A percentile compares a stretch with the other conserved stretches of the same genome.
Evolutionary conservation across 1,139 yeast species (phyloP).

Genomic region (Yueomyces sp.): DNA sequence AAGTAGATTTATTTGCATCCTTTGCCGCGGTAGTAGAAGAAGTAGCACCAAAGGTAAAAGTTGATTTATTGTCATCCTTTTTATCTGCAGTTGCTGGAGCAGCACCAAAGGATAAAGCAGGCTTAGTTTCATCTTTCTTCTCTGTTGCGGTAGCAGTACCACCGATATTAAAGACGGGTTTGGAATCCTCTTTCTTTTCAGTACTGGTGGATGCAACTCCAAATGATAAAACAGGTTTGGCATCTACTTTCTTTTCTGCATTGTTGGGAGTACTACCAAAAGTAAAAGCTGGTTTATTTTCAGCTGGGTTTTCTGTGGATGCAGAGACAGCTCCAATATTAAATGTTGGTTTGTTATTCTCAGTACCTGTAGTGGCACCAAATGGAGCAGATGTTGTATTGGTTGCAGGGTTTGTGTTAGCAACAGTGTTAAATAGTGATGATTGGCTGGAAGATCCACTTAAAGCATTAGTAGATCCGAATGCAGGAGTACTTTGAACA

Average conservation of each 20-base stretch:
- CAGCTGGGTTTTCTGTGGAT: conserved; percentile 1
- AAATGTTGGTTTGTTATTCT: too few species aligned
- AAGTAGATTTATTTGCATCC: conserved; percentile 8
- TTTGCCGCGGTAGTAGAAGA: conserved; percentile 12
- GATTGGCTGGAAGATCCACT: too few species aligned
- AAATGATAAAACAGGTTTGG: conserved; percentile 16
- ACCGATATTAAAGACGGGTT: conserved; percentile 15
- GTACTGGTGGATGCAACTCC: conserved; percentile 4
- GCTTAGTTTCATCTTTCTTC: conserved; percentile 1
- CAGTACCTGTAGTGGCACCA: conserved; percentile 1
- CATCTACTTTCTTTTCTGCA: conserved; percentile 5
- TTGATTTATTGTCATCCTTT: conserved; percentile 6
- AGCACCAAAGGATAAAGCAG: conserved; percentile 6
- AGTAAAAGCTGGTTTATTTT: conserved; percentile 5
- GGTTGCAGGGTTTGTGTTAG: neutral
- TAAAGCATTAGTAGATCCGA: neutral
- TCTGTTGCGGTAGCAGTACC: conserved; percentile 7
- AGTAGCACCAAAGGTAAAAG: conserved; percentile 20
- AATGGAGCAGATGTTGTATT: conserved; percentile 4
- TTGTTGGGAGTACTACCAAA: conserved; percentile 5
- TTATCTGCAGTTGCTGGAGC: conserved; percentile 1
- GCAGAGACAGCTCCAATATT: conserved; percentile 3
- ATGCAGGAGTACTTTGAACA: neutral
- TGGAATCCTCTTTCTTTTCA: conserved; percentile 2
- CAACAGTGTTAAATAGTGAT: too few species aligned